phyloP scores from a whole-genome alignment of 371 early-diverging fungal genomes.

The Syncephalis fuscata region DNA sequence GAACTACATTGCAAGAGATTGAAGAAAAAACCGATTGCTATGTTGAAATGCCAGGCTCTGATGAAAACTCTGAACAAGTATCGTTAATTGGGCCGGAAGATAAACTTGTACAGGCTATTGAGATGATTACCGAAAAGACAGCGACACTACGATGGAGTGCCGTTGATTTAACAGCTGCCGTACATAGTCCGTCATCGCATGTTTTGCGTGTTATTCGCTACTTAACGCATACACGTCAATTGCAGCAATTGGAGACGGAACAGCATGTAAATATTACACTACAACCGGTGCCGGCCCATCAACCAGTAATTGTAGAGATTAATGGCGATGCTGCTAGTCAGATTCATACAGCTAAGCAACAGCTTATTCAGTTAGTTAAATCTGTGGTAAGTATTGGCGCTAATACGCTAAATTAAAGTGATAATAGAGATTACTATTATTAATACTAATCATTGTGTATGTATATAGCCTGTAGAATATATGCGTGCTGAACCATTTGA shows the following conservation, averaged over 20 bases:
- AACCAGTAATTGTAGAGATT: constrained; percentile 32
- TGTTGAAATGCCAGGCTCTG: constrained; percentile 53
- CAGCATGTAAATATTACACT: constrained; percentile 36
- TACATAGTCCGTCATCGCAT: constrained; percentile 25
- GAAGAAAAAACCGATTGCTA: constrained; percentile 64
- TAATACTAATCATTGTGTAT: constrained; percentile 54
- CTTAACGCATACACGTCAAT: constrained; percentile 28
- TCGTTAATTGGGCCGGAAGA: constrained; percentile 63
- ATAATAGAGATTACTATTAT: too few relatives aligned
- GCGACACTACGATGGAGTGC: constrained; percentile 30
- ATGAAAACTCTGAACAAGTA: constrained; percentile 52
- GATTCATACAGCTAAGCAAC: constrained; percentile 32
- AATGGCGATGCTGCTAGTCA: constrained; percentile 34
- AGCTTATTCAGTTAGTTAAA: constrained; percentile 19
- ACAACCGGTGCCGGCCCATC: constrained; percentile 11
- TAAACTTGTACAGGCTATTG: constrained; percentile 45
- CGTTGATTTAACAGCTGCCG: constrained; percentile 30
- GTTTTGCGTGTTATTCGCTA: constrained; percentile 41
- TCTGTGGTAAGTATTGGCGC: constrained; percentile 11
- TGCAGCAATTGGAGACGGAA: constrained; percentile 45
- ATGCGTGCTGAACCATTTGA: constrained; percentile 54
- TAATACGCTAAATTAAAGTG: too few relatives aligned
- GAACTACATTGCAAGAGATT: constrained; percentile 58
- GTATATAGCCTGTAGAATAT: constrained; percentile 60
- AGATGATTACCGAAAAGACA: constrained; percentile 62